These are phyloP conservation scores for Agrocybe pediades DNA, from an alignment of 768 basidiomycete genomes.

Conservation along the genomic window DNA sequence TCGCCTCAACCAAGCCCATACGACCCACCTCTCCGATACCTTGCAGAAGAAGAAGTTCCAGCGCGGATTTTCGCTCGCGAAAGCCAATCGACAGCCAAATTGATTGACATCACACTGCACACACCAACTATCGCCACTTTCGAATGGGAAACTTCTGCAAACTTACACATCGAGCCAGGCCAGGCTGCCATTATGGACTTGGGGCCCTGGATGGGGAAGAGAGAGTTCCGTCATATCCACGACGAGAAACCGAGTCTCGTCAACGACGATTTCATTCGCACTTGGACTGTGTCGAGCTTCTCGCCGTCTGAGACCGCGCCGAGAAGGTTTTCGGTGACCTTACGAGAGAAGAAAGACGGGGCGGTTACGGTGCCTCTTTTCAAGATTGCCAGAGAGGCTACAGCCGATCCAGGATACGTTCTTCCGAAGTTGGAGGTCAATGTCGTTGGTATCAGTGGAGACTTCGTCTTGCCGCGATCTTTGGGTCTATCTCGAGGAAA, in stretches of 20 bases:
- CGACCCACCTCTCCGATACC: slow-evolving; percentile 54
- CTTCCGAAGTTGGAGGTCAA: slow-evolving; percentile 39
- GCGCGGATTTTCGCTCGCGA: slow-evolving; percentile 28
- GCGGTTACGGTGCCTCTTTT: slow-evolving; percentile 57
- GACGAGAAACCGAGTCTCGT: slow-evolving; percentile 42
- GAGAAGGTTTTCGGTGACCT: slow-evolving; percentile 41
- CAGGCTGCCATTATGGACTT: slow-evolving; percentile 61
- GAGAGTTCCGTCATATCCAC: slow-evolving; percentile 53
- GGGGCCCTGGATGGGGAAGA: slow-evolving; percentile 46
- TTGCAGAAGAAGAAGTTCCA: slow-evolving; percentile 45
- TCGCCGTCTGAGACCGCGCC: slow-evolving; percentile 4
- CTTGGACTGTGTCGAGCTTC: slow-evolving; percentile 57
- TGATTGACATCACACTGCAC: slow-evolving; percentile 43
- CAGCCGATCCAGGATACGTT: slow-evolving; percentile 34
- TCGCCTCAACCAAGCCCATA: slow-evolving; percentile 44
- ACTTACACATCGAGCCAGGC: slow-evolving; percentile 40
- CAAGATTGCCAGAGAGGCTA: slow-evolving; percentile 44
- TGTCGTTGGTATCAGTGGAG: slow-evolving; percentile 54
- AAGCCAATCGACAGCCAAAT: slow-evolving; percentile 28
- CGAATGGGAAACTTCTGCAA: slow-evolving; percentile 39
- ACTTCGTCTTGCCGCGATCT: slow-evolving; percentile 38
- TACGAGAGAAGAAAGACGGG: slow-evolving; percentile 55
- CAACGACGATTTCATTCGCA: slow-evolving; percentile 65
- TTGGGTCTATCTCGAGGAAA: slow-evolving; percentile 10
- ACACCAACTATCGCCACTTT: slow-evolving; percentile 54